phyloP scores from a whole-genome alignment of 208 protist species.

The Leishmania aethiopica region DNA sequence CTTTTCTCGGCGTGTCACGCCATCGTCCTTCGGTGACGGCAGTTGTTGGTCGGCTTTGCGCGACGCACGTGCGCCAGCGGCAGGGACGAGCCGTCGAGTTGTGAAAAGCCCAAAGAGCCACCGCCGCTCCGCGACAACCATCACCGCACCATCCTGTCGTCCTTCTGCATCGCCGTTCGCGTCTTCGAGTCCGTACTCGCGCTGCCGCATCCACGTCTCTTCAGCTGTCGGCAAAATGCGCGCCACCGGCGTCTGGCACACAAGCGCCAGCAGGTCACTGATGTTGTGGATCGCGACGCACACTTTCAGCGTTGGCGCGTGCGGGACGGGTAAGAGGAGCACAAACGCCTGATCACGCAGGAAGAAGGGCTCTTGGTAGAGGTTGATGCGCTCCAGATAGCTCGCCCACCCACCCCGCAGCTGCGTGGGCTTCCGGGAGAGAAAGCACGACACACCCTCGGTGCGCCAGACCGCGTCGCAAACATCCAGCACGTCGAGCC shows the following conservation, averaged over 20 bases:
- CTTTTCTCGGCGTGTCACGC: constrained; percentile 20
- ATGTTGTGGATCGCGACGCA: constrained; percentile 73
- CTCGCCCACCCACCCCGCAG: constrained; percentile 58
- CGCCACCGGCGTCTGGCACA: constrained; percentile 43
- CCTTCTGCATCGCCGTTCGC: constrained; percentile 13
- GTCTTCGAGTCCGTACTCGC: constrained; percentile 22
- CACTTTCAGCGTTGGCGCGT: constrained; percentile 61
- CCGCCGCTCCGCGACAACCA: constrained; percentile 24
- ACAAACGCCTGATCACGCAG: constrained; percentile 63
- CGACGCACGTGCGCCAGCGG: neutral
- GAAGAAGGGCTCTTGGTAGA: constrained; percentile 71
- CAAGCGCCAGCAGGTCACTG: constrained; percentile 63
- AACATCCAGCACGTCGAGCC: constrained; percentile 46
- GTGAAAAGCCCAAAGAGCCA: constrained; percentile 46
- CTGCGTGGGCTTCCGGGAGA: constrained; percentile 43
- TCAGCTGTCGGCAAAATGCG: constrained; percentile 42
- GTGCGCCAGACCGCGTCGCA: constrained; percentile 47
- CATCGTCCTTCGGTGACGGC: neutral
- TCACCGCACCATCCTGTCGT: neutral
- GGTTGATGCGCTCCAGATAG: constrained; percentile 62
- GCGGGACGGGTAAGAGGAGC: constrained; percentile 64
- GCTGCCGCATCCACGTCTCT: constrained; percentile 45
- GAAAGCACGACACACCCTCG: constrained; percentile 61
- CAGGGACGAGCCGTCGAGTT: constrained; percentile 11
- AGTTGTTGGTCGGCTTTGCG: neutral